phyloP scores from a whole-genome alignment of 805 yeast species.

The Yarrowia osloensis region DNA sequence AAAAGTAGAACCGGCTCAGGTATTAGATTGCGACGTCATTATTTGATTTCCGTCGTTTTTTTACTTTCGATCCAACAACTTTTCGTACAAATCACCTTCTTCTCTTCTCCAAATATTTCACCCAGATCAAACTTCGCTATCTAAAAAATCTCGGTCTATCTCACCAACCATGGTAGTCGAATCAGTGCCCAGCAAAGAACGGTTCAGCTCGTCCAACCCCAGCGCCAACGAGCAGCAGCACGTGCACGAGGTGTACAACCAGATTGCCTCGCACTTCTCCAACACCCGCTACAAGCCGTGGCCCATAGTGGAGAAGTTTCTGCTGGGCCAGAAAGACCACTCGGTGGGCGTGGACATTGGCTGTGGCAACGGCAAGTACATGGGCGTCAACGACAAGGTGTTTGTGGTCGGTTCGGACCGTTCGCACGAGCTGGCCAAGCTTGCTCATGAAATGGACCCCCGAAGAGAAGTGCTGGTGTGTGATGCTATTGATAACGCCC shows the following conservation, averaged over 20 bases:
- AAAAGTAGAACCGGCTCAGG: no score
- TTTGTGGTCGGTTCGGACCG: slow-evolving; percentile 65
- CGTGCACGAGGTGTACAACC: slow-evolving; percentile 92
- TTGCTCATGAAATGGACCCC: slow-evolving; percentile 47
- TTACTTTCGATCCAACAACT: no score
- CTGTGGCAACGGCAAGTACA: slow-evolving; percentile 95
- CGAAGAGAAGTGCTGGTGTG: slow-evolving; percentile 63
- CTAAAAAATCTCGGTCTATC: not conserved
- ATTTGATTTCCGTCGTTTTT: no score
- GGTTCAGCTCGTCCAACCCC: slow-evolving; percentile 44
- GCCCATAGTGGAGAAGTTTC: slow-evolving; percentile 86
- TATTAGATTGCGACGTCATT: no score
- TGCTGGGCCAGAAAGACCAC: slow-evolving; percentile 53
- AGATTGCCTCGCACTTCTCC: slow-evolving; percentile 90
- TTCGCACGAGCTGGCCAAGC: slow-evolving; percentile 40
- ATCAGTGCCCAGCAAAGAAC: slow-evolving; percentile 18
- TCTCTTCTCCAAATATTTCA: no score
- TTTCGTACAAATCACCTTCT: no score
- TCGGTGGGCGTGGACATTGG: slow-evolving; percentile 89
- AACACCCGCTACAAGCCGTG: slow-evolving; percentile 93
- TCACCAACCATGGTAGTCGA: slow-evolving; percentile 16
- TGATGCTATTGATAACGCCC: slow-evolving; percentile 75
- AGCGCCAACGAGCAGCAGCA: slow-evolving; percentile 66
- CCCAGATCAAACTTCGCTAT: not conserved
- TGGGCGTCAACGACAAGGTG: slow-evolving; percentile 67